Percentiles rank a stretch among this genome's conserved stretches.
phyloP scores from a whole-genome alignment of 2,329 filamentous ascomycete genomes.

The Aureobasidium sp. region DNA sequence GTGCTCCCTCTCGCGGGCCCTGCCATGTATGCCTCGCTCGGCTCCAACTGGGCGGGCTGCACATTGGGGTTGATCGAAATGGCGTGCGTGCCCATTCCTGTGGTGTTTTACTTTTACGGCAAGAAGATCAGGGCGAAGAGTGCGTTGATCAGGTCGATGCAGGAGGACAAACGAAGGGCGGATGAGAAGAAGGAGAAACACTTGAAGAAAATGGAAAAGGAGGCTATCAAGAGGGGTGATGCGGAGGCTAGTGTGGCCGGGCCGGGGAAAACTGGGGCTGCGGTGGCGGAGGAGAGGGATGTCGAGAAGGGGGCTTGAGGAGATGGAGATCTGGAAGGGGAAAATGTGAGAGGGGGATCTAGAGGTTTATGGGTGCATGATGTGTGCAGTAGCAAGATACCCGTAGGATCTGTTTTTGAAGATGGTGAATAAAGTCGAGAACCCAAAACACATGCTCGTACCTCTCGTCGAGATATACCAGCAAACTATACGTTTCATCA shows the following conservation, averaged over 20 bases:
- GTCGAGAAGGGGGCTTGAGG: conserved; percentile 12
- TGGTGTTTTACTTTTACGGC: conserved; percentile 63
- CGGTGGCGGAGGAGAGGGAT: conserved; percentile 22
- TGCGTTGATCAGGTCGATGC: conserved; percentile 41
- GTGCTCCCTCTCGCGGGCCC: conserved; percentile 66
- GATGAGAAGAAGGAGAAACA: conserved; percentile 34
- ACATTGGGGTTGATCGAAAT: conserved; percentile 66
- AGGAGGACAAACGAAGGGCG: conserved; percentile 38
- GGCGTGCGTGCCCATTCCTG: conserved; percentile 66
- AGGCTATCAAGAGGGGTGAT: conserved; percentile 15
- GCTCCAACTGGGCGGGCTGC: conserved; percentile 71
- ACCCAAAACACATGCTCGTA: no score
- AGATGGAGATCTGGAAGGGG: no score
- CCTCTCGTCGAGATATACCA: no score
- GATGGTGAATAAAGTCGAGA: no score
- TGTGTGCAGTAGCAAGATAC: no score
- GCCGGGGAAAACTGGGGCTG: conserved; percentile 34
- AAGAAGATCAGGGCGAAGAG: conserved; percentile 49
- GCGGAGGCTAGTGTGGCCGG: conserved; percentile 27
- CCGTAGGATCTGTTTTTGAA: no score
- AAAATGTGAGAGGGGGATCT: no score
- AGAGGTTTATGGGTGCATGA: no score
- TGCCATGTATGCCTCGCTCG: conserved; percentile 59
- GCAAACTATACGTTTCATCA: no score
- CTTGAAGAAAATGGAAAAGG: conserved; percentile 22